Conservation (phyloP, 1,284 basidiomycete genomes). For the Gymnopus androsaceus region DNA sequence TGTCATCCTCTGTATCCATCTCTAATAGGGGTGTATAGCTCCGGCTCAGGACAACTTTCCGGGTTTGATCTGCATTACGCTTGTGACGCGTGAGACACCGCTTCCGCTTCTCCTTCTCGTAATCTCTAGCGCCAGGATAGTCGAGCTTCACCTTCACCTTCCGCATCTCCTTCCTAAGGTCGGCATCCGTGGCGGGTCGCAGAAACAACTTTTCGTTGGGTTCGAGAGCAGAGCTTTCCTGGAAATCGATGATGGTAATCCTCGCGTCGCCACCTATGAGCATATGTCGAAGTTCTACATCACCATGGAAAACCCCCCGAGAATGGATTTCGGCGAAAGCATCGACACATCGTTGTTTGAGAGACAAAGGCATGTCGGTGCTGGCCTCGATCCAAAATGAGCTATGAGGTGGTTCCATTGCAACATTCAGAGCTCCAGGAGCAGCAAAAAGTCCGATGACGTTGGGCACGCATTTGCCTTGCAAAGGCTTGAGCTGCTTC, state of each 20-base stretch:
- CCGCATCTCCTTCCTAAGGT: conserved; percentile 55
- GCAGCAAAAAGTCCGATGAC: conserved; percentile 52
- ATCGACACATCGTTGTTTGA: conserved; percentile 50
- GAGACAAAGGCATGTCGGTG: conserved; percentile 48
- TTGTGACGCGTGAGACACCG: neutral
- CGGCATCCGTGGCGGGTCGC: conserved; percentile 35
- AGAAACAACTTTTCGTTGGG: conserved; percentile 41
- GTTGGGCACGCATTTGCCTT: conserved; percentile 53
- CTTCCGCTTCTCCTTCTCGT: conserved; percentile 21
- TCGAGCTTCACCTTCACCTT: conserved; percentile 56
- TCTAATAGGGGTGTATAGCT: neutral
- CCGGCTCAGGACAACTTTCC: neutral
- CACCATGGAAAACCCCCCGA: conserved; percentile 52
- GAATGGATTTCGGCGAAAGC: conserved; percentile 52
- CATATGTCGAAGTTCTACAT: conserved; percentile 53
- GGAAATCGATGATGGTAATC: conserved; percentile 61
- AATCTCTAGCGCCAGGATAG: conserved; percentile 28
- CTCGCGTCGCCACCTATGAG: conserved; percentile 57
- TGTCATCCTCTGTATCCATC: conserved; percentile 3
- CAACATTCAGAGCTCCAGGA: conserved; percentile 42
- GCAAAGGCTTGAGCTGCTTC: conserved; percentile 48
- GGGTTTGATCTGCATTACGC: neutral
- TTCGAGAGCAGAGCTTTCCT: conserved; percentile 43
- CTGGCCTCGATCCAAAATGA: conserved; percentile 60
- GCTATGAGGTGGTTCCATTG: conserved; percentile 55